Evolutionary conservation across 495 filamentous ascomycete genomes (phyloP).

Genomic region (Penicillium chermesinum): DNA sequence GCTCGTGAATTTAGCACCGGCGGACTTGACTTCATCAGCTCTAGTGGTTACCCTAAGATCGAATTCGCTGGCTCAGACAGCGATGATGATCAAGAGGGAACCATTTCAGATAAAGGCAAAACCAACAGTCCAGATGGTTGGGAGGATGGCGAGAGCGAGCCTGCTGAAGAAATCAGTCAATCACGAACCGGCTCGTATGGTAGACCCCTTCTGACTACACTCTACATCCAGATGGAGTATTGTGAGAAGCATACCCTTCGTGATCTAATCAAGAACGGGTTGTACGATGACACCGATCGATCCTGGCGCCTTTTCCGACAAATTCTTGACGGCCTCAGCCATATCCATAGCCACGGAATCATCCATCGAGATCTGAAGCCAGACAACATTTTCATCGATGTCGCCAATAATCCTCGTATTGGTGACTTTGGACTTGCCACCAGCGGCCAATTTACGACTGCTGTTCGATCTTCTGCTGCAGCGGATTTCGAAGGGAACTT

Average conservation of each 20-base stretch:
- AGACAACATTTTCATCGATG: slow-evolving; percentile 95
- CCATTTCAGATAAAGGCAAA: slow-evolving; percentile 24
- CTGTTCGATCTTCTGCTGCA: slow-evolving; percentile 40
- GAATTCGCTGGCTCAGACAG: slow-evolving; percentile 68
- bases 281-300: slow-evolving; percentile 68
- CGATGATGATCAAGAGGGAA: slow-evolving; percentile 51
- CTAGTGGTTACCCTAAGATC: slow-evolving; percentile 72
- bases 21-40: slow-evolving; percentile 90
- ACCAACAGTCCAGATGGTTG: slow-evolving; percentile 20
- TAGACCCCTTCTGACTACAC: slow-evolving; percentile 47
- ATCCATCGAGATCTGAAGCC: slow-evolving; percentile 98
- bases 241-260: slow-evolving; percentile 91
- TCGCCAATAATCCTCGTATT: slow-evolving; percentile 82
- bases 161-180: slow-evolving; percentile 27
- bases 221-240: slow-evolving; percentile 95
- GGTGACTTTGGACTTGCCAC: slow-evolving; percentile 96
- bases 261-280: slow-evolving; percentile 75
- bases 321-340: slow-evolving; percentile 81
- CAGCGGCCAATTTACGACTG: slow-evolving; percentile 65
- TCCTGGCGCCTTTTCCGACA: slow-evolving; percentile 89
- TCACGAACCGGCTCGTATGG: slow-evolving; percentile 36
- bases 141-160: slow-evolving; percentile 19
- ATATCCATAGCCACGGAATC: slow-evolving; percentile 87
- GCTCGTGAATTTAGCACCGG: slow-evolving; percentile 71
- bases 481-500: slow-evolving; percentile 51